Evolutionary conservation across 2,329 filamentous ascomycete genomes (phyloP).

Genomic region (Aspergillus bombycis): DNA sequence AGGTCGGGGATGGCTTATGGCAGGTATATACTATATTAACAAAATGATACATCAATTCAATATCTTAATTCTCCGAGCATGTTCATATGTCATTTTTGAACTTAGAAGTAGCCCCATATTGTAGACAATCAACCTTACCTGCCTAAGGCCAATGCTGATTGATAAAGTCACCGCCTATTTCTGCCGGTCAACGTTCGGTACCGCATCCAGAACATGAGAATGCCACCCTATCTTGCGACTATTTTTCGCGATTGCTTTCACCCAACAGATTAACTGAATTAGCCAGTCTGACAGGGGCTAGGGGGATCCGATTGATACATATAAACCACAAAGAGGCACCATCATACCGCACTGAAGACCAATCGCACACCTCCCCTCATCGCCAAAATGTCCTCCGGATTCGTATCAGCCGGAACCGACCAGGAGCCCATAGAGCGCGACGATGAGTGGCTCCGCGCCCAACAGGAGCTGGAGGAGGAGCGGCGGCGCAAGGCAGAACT

Average conservation of each 20-base stretch:
- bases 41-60: not conserved
- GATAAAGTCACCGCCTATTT: slow-evolving; percentile 11
- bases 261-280: not conserved
- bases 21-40: not conserved
- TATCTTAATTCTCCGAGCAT: fast-evolving
- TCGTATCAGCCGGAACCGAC: slow-evolving; percentile 48
- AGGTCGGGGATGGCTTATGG: not conserved
- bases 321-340: not conserved
- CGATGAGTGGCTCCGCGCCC: slow-evolving; percentile 48
- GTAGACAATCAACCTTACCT: not conserved
- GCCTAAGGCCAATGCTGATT: not conserved
- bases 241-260: not conserved
- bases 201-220: not conserved
- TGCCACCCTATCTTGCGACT: no score
- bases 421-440: slow-evolving; percentile 44
- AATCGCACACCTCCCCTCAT: not conserved
- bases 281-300: not conserved
- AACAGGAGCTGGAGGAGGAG: slow-evolving; percentile 51
- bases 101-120: not conserved
- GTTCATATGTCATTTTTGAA: not conserved
- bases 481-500: slow-evolving; percentile 48
- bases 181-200: slow-evolving; percentile 12
- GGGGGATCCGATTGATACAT: not conserved
- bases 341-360: no score
- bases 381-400: slow-evolving; percentile 48